These are phyloP conservation scores for Nakaseomyces uthaithaninus DNA, from an alignment of 1,139 yeast genomes.

Conservation along the genomic window DNA sequence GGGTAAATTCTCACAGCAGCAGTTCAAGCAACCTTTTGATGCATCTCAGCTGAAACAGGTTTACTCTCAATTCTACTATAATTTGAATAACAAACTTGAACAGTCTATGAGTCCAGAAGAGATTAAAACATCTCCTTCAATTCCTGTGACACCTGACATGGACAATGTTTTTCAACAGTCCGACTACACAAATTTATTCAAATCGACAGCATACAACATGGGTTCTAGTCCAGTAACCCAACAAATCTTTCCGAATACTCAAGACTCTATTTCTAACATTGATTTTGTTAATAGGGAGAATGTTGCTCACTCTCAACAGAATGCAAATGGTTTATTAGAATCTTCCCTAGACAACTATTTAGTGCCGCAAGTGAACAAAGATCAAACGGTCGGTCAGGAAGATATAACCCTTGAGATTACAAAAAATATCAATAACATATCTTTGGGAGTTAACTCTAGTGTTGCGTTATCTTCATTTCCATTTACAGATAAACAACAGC, in stretches of 20 bases:
- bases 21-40: slow-evolving; percentile 11
- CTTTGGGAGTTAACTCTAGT: slow-evolving; percentile 1
- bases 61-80: slow-evolving; percentile 24
- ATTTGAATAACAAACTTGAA: slow-evolving; percentile 7
- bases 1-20: slow-evolving; percentile 2
- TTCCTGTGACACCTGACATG: not conserved
- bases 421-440: not conserved
- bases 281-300: not conserved
- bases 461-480: not conserved
- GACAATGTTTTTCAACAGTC: not conserved
- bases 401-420: slow-evolving; percentile 1
- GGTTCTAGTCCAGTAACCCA: not conserved
- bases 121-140: not conserved
- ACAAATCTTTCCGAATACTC: not conserved
- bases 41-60: slow-evolving; percentile 22
- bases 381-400: not conserved
- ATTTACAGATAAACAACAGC: not conserved
- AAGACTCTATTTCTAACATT: not conserved
- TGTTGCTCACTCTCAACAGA: not conserved
- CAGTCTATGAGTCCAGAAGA: not conserved
- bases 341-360: not conserved
- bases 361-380: not conserved
- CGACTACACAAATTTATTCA: not conserved
- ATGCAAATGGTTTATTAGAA: too few species aligned
- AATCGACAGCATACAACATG: not conserved